Percentiles rank a stretch among this genome's conserved stretches.
Evolutionary conservation across 768 basidiomycete species (phyloP).

Genomic region (Termitomyces sp.): DNA sequence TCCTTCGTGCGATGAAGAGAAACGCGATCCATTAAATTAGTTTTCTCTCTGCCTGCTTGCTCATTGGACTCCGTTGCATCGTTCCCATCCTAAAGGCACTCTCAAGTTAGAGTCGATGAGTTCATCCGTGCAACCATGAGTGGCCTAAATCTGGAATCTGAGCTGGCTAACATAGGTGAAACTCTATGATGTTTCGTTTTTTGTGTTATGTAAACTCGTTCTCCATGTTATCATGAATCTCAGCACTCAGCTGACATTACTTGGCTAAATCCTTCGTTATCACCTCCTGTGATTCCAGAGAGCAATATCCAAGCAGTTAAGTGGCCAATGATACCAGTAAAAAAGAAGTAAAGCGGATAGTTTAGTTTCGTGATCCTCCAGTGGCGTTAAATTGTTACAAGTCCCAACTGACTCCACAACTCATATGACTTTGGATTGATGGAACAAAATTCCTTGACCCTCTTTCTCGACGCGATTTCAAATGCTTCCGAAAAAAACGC

Average conservation of each 20-base stretch:
- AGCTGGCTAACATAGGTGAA: neutral
- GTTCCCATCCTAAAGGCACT: neutral
- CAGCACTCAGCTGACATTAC: neutral
- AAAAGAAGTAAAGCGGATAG: neutral
- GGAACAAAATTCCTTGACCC: constrained; percentile 7
- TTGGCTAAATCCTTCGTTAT: too few species aligned
- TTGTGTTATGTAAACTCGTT: too few species aligned
- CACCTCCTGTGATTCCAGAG: too few species aligned
- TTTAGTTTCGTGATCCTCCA: neutral
- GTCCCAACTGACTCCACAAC: constrained; percentile 5
- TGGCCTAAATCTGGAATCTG: neutral
- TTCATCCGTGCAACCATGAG: neutral
- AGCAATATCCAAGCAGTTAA: neutral
- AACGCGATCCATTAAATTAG: neutral
- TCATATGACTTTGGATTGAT: neutral
- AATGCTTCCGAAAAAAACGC: constrained; percentile 9
- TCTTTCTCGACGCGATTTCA: constrained; percentile 5
- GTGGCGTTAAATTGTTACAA: neutral
- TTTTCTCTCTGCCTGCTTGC: neutral
- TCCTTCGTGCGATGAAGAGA: too few species aligned
- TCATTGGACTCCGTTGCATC: too few species aligned
- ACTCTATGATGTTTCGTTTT: neutral
- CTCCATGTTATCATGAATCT: neutral
- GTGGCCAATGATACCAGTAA: neutral
- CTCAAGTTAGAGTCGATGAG: neutral